Evolutionary conservation across 768 basidiomycete genomes (phyloP), one percentile per base, ranked within the genome.

Genomic region (Termitomyces sp.): DNA sequence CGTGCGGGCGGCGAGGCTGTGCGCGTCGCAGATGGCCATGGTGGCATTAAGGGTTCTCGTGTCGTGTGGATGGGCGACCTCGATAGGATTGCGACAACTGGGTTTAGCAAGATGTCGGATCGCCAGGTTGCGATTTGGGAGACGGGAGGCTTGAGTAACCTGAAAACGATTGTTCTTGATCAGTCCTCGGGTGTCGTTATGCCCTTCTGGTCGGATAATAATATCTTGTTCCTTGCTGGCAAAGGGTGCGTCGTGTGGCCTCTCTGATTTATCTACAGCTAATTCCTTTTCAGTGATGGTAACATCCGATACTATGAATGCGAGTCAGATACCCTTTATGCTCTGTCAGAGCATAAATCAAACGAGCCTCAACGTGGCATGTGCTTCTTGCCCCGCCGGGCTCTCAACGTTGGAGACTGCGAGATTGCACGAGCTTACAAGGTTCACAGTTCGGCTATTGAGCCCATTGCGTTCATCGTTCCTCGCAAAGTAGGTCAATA

Each of bases 261-360:
- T 39, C 20, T 22, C 52, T 39, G 16, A 12, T 45, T 7, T 44
- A 23, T 12, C 42, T 50, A 20, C 45, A 33, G 40, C 51, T 52
- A 33, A 51, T 0, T 1, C 25, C 44, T 25, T 47, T 65, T 36
- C 65, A 91, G 93, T 38, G 96, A 99, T 64, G 96, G 96, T 27
- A 99, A 99, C 68, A 87, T 98, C 58, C 87, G 96, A n/a, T 96
- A 92, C 79, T 98, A 88, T 70, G 97, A 99, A 68, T 94, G 88
- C 70, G 95, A 97, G 63, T 82, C 80, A 31, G 95, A 98, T 71
- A 77, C 84, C 44, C 77, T 98, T 18, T 79, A 84, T 72, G 69
- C 82, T 16, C 78, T 94, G 5, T 76, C 85, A 18, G 97, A 98
- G 67, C 83, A 95, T 79, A 90, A 94, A 69, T 90, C 88, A 4